Evolutionary conservation across 768 basidiomycete species (phyloP).

Genomic region (Amanita brunnescens): DNA sequence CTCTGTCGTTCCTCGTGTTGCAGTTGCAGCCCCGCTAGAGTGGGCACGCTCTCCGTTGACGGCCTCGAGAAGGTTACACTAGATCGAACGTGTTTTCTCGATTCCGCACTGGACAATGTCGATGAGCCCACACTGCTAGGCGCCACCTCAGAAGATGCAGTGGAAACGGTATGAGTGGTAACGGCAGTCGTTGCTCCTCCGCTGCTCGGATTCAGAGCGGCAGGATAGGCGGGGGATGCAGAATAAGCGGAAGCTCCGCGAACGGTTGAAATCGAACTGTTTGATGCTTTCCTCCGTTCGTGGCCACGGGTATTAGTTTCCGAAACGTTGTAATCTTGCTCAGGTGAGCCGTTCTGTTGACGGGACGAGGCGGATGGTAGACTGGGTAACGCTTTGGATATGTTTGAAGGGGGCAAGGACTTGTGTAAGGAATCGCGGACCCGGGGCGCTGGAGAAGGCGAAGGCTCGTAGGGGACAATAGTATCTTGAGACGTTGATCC

Average conservation of each 20-base stretch:
- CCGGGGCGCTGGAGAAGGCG: constrained; percentile 30
- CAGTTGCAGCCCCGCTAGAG: constrained; percentile 47
- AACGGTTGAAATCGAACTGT: constrained; percentile 28
- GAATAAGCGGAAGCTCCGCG: constrained; percentile 31
- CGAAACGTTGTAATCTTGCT: constrained; percentile 9
- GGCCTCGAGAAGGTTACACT: constrained; percentile 62
- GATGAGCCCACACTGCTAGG: constrained; percentile 16
- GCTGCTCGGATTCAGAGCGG: constrained; percentile 30
- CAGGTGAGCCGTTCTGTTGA: constrained; percentile 14
- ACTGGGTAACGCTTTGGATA: constrained; percentile 50
- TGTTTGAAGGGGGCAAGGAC: constrained; percentile 38
- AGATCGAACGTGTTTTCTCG: constrained; percentile 34
- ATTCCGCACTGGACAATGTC: constrained; percentile 35
- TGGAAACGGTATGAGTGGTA: constrained; percentile 56
- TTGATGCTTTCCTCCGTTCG: constrained; percentile 23
- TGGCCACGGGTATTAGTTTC: constrained; percentile 9
- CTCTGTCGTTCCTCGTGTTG: constrained; percentile 33
- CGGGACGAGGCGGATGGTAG: constrained; percentile 48
- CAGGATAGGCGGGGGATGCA: constrained; percentile 29
- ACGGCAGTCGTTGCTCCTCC: constrained; percentile 50
- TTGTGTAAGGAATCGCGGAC: constrained; percentile 28
- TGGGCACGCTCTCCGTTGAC: constrained; percentile 40
- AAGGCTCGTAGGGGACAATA: constrained; percentile 28
- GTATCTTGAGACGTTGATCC: constrained; percentile 36
- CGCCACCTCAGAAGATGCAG: constrained; percentile 23